Percentiles rank a stretch among this genome's conserved stretches.
phyloP scores from a whole-genome alignment of 352 stramenopile genomes.

The Phytopythium boreale region DNA sequence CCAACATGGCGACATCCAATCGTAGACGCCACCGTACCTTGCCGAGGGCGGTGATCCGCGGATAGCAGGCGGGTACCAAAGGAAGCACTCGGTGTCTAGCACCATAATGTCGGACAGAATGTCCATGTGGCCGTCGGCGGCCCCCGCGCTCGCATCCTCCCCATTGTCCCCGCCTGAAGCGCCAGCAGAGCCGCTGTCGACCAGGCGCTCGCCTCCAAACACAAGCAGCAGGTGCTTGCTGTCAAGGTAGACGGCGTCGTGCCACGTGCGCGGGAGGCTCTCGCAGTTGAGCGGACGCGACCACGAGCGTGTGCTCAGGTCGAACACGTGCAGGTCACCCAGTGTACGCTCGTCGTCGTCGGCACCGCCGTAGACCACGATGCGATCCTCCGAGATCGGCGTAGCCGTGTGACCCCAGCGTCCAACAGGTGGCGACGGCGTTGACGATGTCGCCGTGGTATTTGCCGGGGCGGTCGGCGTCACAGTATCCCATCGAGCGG shows the following conservation, averaged over 20 bases:
- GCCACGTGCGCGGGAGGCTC: slow-evolving; percentile 87
- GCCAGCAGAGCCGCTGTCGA: not conserved
- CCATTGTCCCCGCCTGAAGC: not conserved
- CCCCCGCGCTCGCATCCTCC: slow-evolving; percentile 14
- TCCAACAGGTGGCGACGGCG: slow-evolving; percentile 24
- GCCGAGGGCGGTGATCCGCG: slow-evolving; percentile 57
- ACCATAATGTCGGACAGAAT: slow-evolving; percentile 87
- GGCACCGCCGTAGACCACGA: slow-evolving; percentile 92
- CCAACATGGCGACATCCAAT: not conserved
- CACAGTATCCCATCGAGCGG: slow-evolving; percentile 37
- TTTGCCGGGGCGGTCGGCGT: slow-evolving; percentile 22
- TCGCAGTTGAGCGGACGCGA: slow-evolving; percentile 87
- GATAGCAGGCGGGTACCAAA: slow-evolving; percentile 92
- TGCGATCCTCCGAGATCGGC: slow-evolving; percentile 77
- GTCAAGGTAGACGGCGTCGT: slow-evolving; percentile 88
- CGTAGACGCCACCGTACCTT: slow-evolving; percentile 8
- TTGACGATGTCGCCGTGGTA: not conserved
- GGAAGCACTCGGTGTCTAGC: slow-evolving; percentile 92
- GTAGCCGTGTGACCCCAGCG: slow-evolving; percentile 92
- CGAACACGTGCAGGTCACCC: slow-evolving; percentile 85
- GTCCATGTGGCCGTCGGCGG: slow-evolving; percentile 56
- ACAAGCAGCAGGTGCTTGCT: slow-evolving; percentile 89
- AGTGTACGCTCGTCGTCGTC: slow-evolving; percentile 83
- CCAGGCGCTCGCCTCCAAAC: slow-evolving; percentile 88
- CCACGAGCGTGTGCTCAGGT: slow-evolving; percentile 74